Conservation (phyloP, 1,284 basidiomycete genomes). For the Ganoderma sinense region DNA sequence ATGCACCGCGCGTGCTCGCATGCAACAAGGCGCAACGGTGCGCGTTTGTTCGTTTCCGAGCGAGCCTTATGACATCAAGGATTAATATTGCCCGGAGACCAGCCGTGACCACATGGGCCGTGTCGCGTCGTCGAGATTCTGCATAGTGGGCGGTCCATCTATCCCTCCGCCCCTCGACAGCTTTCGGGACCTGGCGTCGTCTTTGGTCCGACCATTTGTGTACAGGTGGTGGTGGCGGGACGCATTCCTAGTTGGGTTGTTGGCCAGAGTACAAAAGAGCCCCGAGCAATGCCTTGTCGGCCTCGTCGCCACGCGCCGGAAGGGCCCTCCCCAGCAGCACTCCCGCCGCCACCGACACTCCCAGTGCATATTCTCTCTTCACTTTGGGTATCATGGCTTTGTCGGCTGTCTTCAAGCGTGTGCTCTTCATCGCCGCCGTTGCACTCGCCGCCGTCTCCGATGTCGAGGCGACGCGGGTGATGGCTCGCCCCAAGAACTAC, state of each 20-base stretch:
- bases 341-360: constrained; percentile 9
- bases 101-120: background rate
- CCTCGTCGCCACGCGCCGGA: background rate
- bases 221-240: background rate
- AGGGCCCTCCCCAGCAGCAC: background rate
- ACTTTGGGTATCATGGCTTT: constrained; percentile 30
- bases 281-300: background rate
- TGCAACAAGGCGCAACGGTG: background rate
- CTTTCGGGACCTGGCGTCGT: background rate
- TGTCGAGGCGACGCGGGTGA: constrained; percentile 57
- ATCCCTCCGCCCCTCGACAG: background rate
- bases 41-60: background rate
- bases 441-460: constrained; percentile 34
- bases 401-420: constrained; percentile 28
- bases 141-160: background rate
- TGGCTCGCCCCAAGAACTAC: constrained; percentile 61
- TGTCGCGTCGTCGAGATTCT: background rate
- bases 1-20: background rate
- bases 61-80: background rate
- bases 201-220: background rate
- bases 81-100: background rate
- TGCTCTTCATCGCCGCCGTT: constrained; percentile 30
- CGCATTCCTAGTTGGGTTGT: background rate
- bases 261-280: background rate
- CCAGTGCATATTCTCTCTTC: background rate